Conservation (phyloP, 345 rosid species). For the Linum trigynum region DNA sequence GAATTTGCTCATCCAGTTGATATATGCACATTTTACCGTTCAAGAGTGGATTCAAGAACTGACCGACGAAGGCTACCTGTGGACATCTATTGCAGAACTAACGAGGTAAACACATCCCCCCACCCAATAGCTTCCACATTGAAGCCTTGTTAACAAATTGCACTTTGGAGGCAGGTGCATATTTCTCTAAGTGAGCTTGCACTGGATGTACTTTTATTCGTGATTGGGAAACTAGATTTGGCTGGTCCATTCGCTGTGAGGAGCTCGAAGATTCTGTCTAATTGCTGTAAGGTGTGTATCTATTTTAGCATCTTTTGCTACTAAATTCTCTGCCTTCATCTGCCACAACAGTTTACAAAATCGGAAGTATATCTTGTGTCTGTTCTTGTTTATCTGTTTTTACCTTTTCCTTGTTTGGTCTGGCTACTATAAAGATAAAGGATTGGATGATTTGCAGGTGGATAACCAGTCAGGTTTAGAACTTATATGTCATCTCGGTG, state of each 20-base stretch:
- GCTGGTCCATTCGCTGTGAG: conserved; percentile 85
- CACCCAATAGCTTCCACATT: not conserved
- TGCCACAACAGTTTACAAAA: not conserved
- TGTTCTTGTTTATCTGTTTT: not conserved
- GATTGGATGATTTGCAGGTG: conserved; percentile 39
- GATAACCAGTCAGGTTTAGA: conserved; percentile 69
- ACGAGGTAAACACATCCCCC: conserved; percentile 40
- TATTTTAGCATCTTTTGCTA: conserved; percentile 8
- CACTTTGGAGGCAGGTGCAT: conserved; percentile 46
- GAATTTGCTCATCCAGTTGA: conserved; percentile 65
- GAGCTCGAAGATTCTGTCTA: conserved; percentile 54
- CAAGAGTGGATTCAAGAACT: conserved; percentile 30
- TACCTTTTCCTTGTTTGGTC: not conserved
- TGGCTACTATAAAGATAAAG: not conserved
- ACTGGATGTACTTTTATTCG: conserved; percentile 70
- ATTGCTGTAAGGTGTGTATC: conserved; percentile 67
- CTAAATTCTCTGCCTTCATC: not conserved
- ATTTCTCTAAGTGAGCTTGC: conserved; percentile 66
- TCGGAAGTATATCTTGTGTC: not conserved
- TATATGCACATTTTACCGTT: conserved; percentile 52
- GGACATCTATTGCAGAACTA: conserved; percentile 61
- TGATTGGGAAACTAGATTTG: conserved; percentile 60
- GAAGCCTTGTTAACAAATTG: conserved; percentile 13
- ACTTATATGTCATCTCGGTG: conserved; percentile 50
- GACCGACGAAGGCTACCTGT: conserved; percentile 43